Evolutionary conservation across 108 stramenopile genomes (phyloP), one percentile per base, ranked within the genome.

Genomic region (Cyclotella atomus): DNA sequence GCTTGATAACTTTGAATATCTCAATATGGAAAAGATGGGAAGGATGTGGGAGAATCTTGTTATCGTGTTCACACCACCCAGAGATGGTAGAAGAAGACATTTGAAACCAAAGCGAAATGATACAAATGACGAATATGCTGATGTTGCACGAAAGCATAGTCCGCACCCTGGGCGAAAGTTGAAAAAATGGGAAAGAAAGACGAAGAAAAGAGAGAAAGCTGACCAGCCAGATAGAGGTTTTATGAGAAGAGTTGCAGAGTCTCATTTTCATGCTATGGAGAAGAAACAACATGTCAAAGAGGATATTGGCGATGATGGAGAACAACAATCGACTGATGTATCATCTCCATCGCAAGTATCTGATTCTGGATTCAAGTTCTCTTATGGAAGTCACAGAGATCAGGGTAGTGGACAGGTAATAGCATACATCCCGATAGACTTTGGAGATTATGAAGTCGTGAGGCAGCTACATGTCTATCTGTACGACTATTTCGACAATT

Each of bases 21-120:
- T 95, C 19, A 63, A 81, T 24, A 71, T 95, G 85, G 91, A 95
- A 67, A 76, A 88, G 30, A 81, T 88, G 78, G 91, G 91, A 16
- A 62, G 77, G 47, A 85, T 86, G 77, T 95, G 91, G 91, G 93
- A 95, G 68, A 77, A 84, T 15, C 34, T 84, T 17, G 60, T 75
- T 1, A 81, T 95, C 61, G 76, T 92, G 15, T 64, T 95, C 35
- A 77, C 69, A 3, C 85, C 89, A 20, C 75, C 79, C 30, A 68
- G 79, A 29, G 32, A 24, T n/a, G 3, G 36, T 0, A n/a, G 73
- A 47, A 41, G 64, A 30, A n/a, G 65, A 70, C n/a, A 32, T 16
- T n/a, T 7, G 33, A 15, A 43, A 27, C 43, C 28, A 44, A 34
- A 9, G 20, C 27, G 1, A 27, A 7, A 15, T 33, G 30, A 20